Evolutionary conservation across 805 yeast species (phyloP), one percentile per base, ranked within the genome.

Genomic region (Henningerozyma blattae): DNA sequence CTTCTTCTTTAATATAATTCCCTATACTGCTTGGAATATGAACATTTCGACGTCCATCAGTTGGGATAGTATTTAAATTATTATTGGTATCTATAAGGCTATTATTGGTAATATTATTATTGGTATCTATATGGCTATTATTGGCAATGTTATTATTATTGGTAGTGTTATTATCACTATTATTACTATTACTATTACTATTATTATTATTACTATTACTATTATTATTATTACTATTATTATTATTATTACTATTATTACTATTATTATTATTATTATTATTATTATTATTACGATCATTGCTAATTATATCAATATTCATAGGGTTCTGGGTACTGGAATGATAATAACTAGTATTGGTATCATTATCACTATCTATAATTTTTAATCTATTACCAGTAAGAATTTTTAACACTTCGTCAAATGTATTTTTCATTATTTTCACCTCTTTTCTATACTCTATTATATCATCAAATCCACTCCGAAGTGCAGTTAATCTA

Each of bases 361-460:
- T 24, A 43, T 44, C 20, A 41, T 37, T 15, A 31, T 22, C 8
- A 40, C 34, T 14, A 31, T 47, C 50, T 17, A 45, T 22, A 20
- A 44, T 44, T 25, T 45, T 36, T 22, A 46, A 36, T 22, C 54
- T 33, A 28, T 47, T 45, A 2, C 52, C 54, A 7, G 46, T 44
- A 46, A 50, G 44, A 7, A 48, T 43, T 4, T 51, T 53, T 10
- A 48, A 47, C 7, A 50, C 36, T 29, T 48, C 54, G 28, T 47
- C 45, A 34, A 50, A 50, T 7, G 47, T 37, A 18, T 41, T 46
- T 22, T 40, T 46, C 40, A 50, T 33, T 7, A 43, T 41, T 4
- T 39, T 22, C n/a, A 49, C 36, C 18, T 49, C 52, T 6, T 42
- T 39, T 1, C 35, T 30, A 34, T 46, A 42, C 20, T 36, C 38